Evolutionary conservation across 2,329 filamentous ascomycete genomes (phyloP).

Genomic region (Dothideomycetes sp.): DNA sequence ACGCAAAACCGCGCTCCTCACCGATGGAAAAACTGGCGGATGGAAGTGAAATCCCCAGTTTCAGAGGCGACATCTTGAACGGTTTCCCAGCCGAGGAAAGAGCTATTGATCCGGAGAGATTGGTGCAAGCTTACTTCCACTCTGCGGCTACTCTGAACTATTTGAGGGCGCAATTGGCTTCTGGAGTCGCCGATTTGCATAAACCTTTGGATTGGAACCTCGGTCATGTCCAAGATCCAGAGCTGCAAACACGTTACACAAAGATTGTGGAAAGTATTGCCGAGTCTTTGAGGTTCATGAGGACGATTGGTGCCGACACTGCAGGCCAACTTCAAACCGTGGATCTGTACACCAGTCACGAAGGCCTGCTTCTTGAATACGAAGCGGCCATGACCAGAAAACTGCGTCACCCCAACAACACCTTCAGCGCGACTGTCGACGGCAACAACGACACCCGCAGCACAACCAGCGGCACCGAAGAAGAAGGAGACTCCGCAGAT

Average conservation of each 20-base stretch:
- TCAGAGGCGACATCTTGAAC: conserved; percentile 92
- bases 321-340: conserved; percentile 79
- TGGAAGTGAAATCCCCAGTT: conserved; percentile 74
- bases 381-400: conserved; percentile 77
- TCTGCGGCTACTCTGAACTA: conserved; percentile 93
- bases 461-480: too few species aligned
- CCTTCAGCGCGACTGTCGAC: conserved; percentile 20
- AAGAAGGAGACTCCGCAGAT: conserved; percentile 20
- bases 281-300: conserved; percentile 88
- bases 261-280: conserved; percentile 77
- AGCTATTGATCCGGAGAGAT: conserved; percentile 68
- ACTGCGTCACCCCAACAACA: conserved; percentile 54
- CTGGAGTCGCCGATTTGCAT: conserved; percentile 88
- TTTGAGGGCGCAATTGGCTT: conserved; percentile 70
- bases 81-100: conserved; percentile 70
- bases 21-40: conserved; percentile 68
- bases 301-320: conserved; percentile 81
- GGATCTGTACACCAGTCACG: conserved; percentile 91
- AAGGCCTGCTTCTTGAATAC: conserved; percentile 88
- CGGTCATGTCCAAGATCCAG: conserved; percentile 77
- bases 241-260: conserved; percentile 77
- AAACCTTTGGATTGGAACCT: conserved; percentile 90
- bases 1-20: conserved; percentile 87
- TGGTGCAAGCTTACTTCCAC: conserved; percentile 91
- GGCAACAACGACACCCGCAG: conserved; percentile 14